Conservation (phyloP, 192 early-diverging fungal genomes). For the Coemansia sp. region DNA sequence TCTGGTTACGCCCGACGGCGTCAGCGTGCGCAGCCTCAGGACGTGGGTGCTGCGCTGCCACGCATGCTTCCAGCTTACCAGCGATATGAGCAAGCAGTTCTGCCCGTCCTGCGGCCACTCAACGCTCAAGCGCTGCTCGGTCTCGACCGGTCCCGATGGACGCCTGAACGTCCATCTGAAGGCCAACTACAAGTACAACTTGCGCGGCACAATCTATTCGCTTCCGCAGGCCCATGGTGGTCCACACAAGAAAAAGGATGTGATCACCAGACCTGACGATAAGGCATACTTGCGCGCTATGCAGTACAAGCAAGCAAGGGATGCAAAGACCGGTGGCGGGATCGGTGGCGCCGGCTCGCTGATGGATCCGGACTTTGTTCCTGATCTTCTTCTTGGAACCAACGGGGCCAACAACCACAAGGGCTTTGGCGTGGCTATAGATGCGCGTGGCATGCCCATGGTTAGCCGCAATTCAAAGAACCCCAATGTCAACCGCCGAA, state of each 20-base stretch:
- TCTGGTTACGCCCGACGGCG: constrained; percentile 82
- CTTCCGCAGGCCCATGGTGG: constrained; percentile 86
- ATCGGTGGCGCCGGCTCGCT: constrained; percentile 29
- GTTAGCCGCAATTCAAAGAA: constrained; percentile 71
- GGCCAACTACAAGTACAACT: constrained; percentile 85
- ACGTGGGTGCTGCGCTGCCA: constrained; percentile 93
- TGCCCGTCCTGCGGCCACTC: constrained; percentile 90
- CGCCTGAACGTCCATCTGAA: constrained; percentile 81
- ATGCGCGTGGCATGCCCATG: constrained; percentile 60
- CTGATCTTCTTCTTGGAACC: constrained; percentile 21
- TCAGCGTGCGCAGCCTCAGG: constrained; percentile 72
- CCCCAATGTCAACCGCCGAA: constrained; percentile 60
- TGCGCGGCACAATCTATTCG: constrained; percentile 86
- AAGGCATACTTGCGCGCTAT: constrained; percentile 67
- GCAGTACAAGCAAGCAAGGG: constrained; percentile 25
- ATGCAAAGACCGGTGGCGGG: constrained; percentile 28
- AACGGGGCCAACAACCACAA: constrained; percentile 47
- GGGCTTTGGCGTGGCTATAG: constrained; percentile 60
- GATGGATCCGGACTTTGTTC: constrained; percentile 43
- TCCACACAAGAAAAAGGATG: constrained; percentile 62
- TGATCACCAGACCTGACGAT: constrained; percentile 91
- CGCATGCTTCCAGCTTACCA: constrained; percentile 84
- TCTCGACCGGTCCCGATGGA: constrained; percentile 77
- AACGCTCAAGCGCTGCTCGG: constrained; percentile 81
- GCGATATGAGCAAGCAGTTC: constrained; percentile 87